Evolutionary conservation across 768 basidiomycete species (phyloP).

Genomic region (Kwoniella bestiolae): DNA sequence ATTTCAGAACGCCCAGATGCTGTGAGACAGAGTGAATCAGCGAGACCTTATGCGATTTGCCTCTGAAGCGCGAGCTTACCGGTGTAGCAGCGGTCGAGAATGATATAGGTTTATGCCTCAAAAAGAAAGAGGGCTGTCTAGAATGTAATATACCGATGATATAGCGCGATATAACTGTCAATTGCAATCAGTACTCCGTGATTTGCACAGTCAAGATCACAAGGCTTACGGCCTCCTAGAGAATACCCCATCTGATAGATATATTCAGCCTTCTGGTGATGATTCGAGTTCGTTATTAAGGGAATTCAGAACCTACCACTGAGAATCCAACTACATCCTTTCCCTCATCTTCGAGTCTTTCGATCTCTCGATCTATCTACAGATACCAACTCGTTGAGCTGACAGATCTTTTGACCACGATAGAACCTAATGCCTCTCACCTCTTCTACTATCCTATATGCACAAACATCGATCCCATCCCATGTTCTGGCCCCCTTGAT

Average conservation of each 20-base stretch:
- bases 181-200: not conserved
- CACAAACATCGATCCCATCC: constrained; percentile 56
- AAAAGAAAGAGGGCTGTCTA: constrained; percentile 43
- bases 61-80: constrained; percentile 21
- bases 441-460: constrained; percentile 41
- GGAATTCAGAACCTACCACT: constrained; percentile 26
- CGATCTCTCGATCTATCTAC: constrained; percentile 44
- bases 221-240: constrained; percentile 49
- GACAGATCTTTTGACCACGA: not conserved
- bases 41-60: not conserved
- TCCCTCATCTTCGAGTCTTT: constrained; percentile 37
- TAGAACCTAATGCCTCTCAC: constrained; percentile 18
- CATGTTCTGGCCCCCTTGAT: constrained; percentile 46
- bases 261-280: too few species aligned
- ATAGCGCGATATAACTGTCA: constrained; percentile 49
- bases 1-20: constrained; percentile 50
- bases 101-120: constrained; percentile 40
- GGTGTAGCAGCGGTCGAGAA: constrained; percentile 55
- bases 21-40: constrained; percentile 1
- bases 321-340: constrained; percentile 35
- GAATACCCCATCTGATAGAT: constrained; percentile 57
- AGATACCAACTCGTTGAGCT: not conserved
- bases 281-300: too few species aligned
- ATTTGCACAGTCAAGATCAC: not conserved
- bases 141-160: constrained; percentile 48